phyloP scores from a whole-genome alignment of 805 yeast genomes.

The Zygoascus ofunaensis region DNA sequence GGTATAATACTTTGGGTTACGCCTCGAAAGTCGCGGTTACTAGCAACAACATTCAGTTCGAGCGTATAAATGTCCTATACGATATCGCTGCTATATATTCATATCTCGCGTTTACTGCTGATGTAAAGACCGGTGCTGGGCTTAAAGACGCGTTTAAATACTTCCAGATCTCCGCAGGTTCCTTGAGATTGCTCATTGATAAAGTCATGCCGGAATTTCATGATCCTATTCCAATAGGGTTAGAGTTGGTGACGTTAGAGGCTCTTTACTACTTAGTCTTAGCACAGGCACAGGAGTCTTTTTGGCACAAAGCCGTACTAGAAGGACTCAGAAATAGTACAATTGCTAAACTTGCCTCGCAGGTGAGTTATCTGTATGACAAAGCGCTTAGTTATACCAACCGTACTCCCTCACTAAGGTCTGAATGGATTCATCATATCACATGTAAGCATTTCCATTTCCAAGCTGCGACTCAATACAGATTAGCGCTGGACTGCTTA shows the following conservation, averaged over 20 bases:
- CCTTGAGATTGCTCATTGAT: constrained; percentile 36
- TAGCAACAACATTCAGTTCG: constrained; percentile 45
- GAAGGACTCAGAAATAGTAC: constrained; percentile 46
- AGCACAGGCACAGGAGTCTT: constrained; percentile 82
- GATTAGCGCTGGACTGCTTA: constrained; percentile 46
- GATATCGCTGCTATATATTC: constrained; percentile 63
- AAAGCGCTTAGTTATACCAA: constrained; percentile 37
- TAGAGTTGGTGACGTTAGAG: constrained; percentile 42
- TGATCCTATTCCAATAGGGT: constrained; percentile 33
- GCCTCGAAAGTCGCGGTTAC: constrained; percentile 41
- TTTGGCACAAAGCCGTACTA: constrained; percentile 64
- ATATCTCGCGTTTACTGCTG: constrained; percentile 41
- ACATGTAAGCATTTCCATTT: constrained; percentile 57
- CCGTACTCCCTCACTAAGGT: constrained; percentile 41
- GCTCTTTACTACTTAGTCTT: constrained; percentile 47
- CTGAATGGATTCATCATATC: constrained; percentile 60
- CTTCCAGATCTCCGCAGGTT: constrained; percentile 66
- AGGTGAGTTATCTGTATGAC: constrained; percentile 49
- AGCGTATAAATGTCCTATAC: constrained; percentile 52
- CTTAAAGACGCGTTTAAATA: constrained; percentile 52
- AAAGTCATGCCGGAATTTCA: constrained; percentile 18
- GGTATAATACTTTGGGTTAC: constrained; percentile 65
- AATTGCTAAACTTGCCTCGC: constrained; percentile 55
- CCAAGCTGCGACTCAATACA: constrained; percentile 57
- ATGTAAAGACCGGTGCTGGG: constrained; percentile 40